Conservation (phyloP, 164 flowering plant genomes). For the Magnolia changhungtana region DNA sequence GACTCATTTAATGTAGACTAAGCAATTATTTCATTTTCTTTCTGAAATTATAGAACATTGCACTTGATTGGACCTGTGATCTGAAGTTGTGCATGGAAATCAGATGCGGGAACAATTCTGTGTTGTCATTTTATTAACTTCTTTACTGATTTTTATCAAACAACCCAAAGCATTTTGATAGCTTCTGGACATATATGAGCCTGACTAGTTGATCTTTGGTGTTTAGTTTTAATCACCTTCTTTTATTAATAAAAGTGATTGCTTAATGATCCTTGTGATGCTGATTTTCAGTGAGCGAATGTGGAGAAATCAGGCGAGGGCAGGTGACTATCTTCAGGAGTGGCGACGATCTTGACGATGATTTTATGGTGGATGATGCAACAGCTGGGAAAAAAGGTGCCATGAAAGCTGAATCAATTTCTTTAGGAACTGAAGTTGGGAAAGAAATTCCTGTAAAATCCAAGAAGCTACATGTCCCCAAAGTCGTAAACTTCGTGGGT, state of each 20-base stretch:
- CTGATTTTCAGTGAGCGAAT: slow-evolving; percentile 25
- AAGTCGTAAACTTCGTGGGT: slow-evolving; percentile 71
- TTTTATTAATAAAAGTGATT: not conserved
- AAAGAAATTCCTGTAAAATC: slow-evolving; percentile 29
- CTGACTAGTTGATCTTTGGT: not conserved
- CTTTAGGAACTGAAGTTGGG: slow-evolving; percentile 14
- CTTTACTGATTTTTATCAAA: not conserved
- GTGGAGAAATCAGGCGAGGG: slow-evolving; percentile 32
- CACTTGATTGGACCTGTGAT: not conserved
- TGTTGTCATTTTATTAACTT: too few species aligned
- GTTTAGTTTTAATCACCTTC: not conserved
- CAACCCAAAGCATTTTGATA: not conserved
- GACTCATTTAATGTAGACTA: too few species aligned
- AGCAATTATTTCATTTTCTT: not conserved
- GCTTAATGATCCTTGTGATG: not conserved
- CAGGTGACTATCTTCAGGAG: slow-evolving; percentile 51
- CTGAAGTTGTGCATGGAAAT: not conserved
- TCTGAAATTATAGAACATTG: not conserved
- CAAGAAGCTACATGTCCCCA: slow-evolving; percentile 64
- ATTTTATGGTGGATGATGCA: slow-evolving; percentile 40
- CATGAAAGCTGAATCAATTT: slow-evolving; percentile 13
- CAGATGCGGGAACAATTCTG: not conserved
- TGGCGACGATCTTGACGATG: slow-evolving; percentile 92
- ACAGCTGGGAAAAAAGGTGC: slow-evolving; percentile 15
- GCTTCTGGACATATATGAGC: not conserved